phyloP scores from a whole-genome alignment of 768 basidiomycete genomes.

The Naganishia vaughanmartiniae region DNA sequence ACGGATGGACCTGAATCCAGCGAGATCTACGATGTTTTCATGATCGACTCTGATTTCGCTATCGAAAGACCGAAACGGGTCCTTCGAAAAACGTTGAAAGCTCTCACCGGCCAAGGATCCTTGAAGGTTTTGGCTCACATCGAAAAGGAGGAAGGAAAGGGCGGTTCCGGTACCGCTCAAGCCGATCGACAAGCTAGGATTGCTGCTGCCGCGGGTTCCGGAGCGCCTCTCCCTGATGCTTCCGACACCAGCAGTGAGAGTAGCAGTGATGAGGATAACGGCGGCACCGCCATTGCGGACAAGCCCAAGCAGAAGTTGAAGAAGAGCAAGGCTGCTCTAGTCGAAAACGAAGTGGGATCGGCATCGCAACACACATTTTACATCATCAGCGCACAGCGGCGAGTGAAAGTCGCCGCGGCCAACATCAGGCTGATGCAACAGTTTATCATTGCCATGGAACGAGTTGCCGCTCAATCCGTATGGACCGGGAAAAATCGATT shows the following conservation, averaged over 20 bases:
- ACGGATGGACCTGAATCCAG: conserved; percentile 77
- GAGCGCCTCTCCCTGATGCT: conserved; percentile 28
- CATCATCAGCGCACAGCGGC: conserved; percentile 84
- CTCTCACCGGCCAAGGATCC: conserved; percentile 56
- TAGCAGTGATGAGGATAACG: conserved; percentile 31
- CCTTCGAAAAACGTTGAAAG: conserved; percentile 77
- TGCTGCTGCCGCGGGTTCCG: conserved; percentile 32
- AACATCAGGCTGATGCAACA: conserved; percentile 98
- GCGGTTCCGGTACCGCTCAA: conserved; percentile 22
- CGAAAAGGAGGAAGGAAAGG: conserved; percentile 27
- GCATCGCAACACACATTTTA: conserved; percentile 94
- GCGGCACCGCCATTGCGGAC: conserved; percentile 35
- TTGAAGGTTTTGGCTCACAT: conserved; percentile 30
- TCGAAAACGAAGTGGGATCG: conserved; percentile 58
- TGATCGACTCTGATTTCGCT: conserved; percentile 80
- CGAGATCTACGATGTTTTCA: conserved; percentile 88
- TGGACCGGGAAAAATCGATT: conserved; percentile 82
- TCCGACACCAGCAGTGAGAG: conserved; percentile 3
- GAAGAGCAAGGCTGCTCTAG: conserved; percentile 52
- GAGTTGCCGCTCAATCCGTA: conserved; percentile 69
- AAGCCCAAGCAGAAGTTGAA: conserved; percentile 50
- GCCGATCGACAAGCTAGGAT: conserved; percentile 27
- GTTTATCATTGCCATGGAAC: conserved; percentile 88
- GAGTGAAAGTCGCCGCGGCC: conserved; percentile 77
- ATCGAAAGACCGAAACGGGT: conserved; percentile 87